Base-by-base conservation (phyloP, 1,284 basidiomycete genomes). In the Moniliophthora roreri region DNA sequence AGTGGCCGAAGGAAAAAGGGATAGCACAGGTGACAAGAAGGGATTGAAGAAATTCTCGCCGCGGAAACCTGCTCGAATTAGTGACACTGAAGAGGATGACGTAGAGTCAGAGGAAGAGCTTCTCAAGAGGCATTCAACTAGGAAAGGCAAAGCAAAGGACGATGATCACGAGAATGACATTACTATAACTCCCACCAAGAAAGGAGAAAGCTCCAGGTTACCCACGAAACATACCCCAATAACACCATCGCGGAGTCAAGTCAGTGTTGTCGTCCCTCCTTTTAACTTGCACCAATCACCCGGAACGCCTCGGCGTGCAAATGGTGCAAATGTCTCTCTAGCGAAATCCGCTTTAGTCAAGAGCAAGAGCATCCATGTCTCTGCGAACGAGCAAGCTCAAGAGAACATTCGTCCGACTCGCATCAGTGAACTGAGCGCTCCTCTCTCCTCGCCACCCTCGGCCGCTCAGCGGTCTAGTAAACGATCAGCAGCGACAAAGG, bases 401-500 rank as follows among this genome's bases (percentile, higher is more conserved):
- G 9, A 15, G 13, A 28, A 26, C 9, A 9, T 23, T 23, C 37
- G 24, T 24, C 24, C 53, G 11, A 35, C 38, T 11, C 23, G 26
- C 35, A 24, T 37, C 15, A 50, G 26, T 16, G 16, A 37, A 42
- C 42, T 26, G 11, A 11, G 35, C 6, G 24, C 47, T 20, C 24
- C 36, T n/a, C 38, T 44, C 41, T 56, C 48, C 35, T 58, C 26
- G 26, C 57, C 47, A 20, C 54, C 60, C 13, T 48, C 45, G 5
- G 36, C 53, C n/a, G 20, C n/a, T 24, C 42, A 38, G 24, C 46
- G 32, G 36, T 38, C 16, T 28, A 23, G 13, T 38, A 75, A 71
- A 60, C 75, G 85, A 24, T 75, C 71, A 18, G 91, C 91, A 8
- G 89, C 91, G 0, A 75, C 76, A 13, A 82, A 78, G 60, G 91